phyloP scores from a whole-genome alignment of 1,284 basidiomycete species.

The Pyrrhoderma lamaoense region DNA sequence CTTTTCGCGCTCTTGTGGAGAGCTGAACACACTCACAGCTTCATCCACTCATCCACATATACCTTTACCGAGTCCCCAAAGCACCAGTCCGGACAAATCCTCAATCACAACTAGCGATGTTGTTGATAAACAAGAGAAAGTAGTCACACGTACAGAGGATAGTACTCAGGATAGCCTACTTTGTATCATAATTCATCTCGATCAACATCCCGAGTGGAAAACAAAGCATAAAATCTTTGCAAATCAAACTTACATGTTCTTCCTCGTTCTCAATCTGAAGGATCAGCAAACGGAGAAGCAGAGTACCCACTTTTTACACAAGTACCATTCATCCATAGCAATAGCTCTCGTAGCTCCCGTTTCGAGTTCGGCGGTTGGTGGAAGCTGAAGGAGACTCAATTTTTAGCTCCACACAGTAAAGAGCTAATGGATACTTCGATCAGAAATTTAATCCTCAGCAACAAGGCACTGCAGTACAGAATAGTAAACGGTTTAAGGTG shows the following conservation, averaged over 20 bases:
- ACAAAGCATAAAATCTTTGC: constrained; percentile 6
- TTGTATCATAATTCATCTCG: constrained; percentile 5
- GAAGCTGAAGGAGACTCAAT: neutral
- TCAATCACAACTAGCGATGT: too few relatives aligned
- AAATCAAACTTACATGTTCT: constrained; percentile 13
- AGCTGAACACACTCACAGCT: constrained; percentile 7
- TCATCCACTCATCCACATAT: neutral
- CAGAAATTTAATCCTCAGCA: constrained; percentile 10
- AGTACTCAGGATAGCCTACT: neutral
- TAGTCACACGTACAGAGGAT: neutral
- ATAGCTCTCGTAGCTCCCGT: neutral
- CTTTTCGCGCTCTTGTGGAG: neutral
- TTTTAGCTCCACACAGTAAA: constrained; percentile 7
- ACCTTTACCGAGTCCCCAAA: too few relatives aligned
- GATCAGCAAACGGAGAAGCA: too few relatives aligned
- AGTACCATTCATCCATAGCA: constrained; percentile 5
- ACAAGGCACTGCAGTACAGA: too few relatives aligned
- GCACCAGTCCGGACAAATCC: too few relatives aligned
- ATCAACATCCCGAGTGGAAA: constrained; percentile 15
- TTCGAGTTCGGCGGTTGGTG: constrained; percentile 16
- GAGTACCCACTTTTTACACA: constrained; percentile 11
- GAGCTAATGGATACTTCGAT: constrained; percentile 7
- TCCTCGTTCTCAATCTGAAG: neutral
- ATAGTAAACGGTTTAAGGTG: neutral
- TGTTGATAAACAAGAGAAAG: neutral